Evolutionary conservation across 2,329 filamentous ascomycete genomes (phyloP).

Genomic region (Xylaria sp.): DNA sequence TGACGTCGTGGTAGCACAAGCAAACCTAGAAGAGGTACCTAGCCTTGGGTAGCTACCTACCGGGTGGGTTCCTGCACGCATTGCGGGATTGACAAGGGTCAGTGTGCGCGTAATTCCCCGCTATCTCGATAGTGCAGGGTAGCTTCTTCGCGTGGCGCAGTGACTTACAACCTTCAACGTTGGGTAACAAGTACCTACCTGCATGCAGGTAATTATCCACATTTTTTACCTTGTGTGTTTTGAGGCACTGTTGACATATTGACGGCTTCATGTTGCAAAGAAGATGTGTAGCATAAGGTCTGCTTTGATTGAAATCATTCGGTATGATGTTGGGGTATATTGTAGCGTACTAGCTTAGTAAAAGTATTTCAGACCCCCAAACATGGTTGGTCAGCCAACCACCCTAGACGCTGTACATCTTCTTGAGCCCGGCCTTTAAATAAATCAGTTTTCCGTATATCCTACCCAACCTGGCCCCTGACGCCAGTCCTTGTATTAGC

Average conservation of each 20-base stretch:
- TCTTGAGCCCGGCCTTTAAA: background rate
- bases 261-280: background rate
- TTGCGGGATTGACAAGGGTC: slow-evolving; percentile 8
- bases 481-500: slow-evolving; percentile 5
- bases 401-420: background rate
- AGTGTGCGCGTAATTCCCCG: background rate
- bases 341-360: background rate
- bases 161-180: too few relatives aligned
- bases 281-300: background rate
- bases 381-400: background rate
- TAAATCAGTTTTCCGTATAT: slow-evolving; percentile 13
- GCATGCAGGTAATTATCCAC: background rate
- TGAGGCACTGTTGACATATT: background rate
- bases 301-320: background rate
- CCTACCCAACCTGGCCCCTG: slow-evolving; percentile 12
- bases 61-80: background rate
- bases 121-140: background rate
- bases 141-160: background rate
- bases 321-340: background rate
- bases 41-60: background rate
- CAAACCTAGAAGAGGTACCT: background rate
- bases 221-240: background rate
- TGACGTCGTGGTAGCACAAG: slow-evolving; percentile 26
- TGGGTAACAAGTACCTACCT: too few relatives aligned
- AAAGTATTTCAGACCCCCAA: background rate